phyloP scores from a whole-genome alignment of 208 protist species.

The Trypanosoma grayi region DNA sequence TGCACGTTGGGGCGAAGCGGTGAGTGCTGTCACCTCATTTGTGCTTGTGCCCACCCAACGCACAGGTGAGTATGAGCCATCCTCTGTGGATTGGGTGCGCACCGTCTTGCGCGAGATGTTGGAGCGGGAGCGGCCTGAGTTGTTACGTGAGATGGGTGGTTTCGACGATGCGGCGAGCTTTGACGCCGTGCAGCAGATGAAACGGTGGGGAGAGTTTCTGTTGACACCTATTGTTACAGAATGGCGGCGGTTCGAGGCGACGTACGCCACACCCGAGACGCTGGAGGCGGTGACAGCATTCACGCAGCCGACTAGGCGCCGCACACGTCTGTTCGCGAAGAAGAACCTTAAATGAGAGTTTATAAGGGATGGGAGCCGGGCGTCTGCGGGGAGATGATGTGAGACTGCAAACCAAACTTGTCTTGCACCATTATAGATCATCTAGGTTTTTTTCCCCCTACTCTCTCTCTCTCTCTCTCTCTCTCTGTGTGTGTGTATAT shows the following conservation, averaged over 20 bases:
- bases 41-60: conserved; percentile 7
- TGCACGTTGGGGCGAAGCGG: conserved; percentile 66
- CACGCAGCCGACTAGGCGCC: conserved; percentile 45
- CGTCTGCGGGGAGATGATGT: not conserved
- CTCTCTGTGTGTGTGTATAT: too few relatives aligned
- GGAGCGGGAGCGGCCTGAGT: conserved; percentile 39
- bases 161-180: conserved; percentile 33
- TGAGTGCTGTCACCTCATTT: conserved; percentile 58
- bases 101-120: conserved; percentile 50
- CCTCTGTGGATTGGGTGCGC: conserved; percentile 33
- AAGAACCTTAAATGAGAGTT: conserved; percentile 15
- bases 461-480: too few relatives aligned
- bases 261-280: conserved; percentile 43
- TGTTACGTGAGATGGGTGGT: conserved; percentile 41
- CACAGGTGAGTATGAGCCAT: conserved; percentile 1
- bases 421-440: too few relatives aligned
- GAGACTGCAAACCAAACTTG: too few relatives aligned
- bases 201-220: conserved; percentile 61
- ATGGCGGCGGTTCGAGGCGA: conserved; percentile 74
- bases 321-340: conserved; percentile 66
- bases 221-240: conserved; percentile 57
- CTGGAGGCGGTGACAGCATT: conserved; percentile 41
- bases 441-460: too few relatives aligned
- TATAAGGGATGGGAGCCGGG: not conserved
- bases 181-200: conserved; percentile 49